A percentile compares a stretch with the other conserved stretches of the same genome.
Evolutionary conservation across 345 rosid genomes (phyloP).

Genomic region (Barbarea vulgaris): DNA sequence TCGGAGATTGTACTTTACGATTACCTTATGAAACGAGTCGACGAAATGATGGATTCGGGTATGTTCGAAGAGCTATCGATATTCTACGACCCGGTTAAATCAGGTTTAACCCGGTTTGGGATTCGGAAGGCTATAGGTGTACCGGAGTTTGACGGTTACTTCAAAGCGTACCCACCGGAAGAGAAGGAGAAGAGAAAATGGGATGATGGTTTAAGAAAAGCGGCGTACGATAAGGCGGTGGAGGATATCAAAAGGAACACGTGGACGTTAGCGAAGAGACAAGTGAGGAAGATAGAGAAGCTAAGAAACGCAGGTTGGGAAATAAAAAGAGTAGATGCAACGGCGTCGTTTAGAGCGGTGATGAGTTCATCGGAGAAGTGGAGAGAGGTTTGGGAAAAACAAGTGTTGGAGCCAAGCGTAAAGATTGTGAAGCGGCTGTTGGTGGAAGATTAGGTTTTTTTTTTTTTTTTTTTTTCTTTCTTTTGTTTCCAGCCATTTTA

Average conservation of each 20-base stretch:
- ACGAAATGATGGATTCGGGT: conserved; percentile 87
- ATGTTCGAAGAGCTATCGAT: conserved; percentile 74
- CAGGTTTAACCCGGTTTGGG: conserved; percentile 43
- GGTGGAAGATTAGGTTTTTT: conserved; percentile 61
- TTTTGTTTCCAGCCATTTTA: conserved; percentile 41
- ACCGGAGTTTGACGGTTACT: conserved; percentile 76
- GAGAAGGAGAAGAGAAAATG: neutral
- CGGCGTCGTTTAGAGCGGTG: conserved; percentile 60
- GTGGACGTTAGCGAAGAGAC: conserved; percentile 73
- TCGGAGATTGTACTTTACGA: conserved; percentile 61
- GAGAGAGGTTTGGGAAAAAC: conserved; percentile 67
- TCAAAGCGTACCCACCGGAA: conserved; percentile 51
- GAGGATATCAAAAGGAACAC: conserved; percentile 78
- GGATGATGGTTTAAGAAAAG: conserved; percentile 40
- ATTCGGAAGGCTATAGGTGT: conserved; percentile 86
- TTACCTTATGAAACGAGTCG: conserved; percentile 69
- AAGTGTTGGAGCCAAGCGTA: conserved; percentile 77
- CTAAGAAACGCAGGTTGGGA: conserved; percentile 72
- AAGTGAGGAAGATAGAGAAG: conserved; percentile 64
- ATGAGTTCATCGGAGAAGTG: conserved; percentile 45
- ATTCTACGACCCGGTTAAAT: conserved; percentile 48
- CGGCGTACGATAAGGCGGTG: conserved; percentile 67
- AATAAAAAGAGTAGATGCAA: conserved; percentile 72
- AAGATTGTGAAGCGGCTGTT: conserved; percentile 77
- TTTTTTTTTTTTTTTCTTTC: conserved; percentile 17